These are phyloP conservation scores for Echinosphaeria canescens DNA, from an alignment of 2,329 filamentous ascomycete genomes.

Conservation along the genomic window DNA sequence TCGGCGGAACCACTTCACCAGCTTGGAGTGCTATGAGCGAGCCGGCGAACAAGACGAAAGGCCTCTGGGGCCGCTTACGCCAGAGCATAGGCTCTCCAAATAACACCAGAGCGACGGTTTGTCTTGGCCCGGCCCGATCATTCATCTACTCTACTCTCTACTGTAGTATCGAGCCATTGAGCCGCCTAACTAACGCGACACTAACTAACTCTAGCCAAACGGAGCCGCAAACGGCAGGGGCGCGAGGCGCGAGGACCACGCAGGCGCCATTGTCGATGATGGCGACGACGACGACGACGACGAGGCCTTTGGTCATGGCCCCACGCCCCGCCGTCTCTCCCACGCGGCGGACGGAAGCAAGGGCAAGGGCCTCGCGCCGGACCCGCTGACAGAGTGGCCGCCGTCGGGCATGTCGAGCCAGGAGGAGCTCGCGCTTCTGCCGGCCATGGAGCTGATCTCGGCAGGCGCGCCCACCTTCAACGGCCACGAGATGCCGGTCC, in stretches of 20 bases:
- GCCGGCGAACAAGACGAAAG: no score
- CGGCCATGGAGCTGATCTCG: constrained; percentile 34
- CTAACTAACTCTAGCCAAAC: constrained; percentile 2
- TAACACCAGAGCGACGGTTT: no score
- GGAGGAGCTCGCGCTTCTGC: constrained; percentile 27
- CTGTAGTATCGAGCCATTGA: no score
- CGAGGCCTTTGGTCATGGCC: constrained; percentile 1
- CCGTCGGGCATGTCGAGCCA: constrained; percentile 23
- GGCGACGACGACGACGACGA: constrained; percentile 1
- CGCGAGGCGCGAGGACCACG: no score
- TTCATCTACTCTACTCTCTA: no score
- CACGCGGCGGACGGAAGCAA: constrained; percentile 17
- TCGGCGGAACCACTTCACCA: no score
- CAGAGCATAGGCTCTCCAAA: no score
- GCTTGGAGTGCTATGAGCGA: no score
- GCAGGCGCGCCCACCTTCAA: constrained; percentile 32
- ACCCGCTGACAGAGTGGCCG: constrained; percentile 31
- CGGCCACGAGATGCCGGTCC: constrained; percentile 28
- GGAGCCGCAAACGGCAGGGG: constrained; percentile 3
- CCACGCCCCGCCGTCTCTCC: constrained; percentile 17
- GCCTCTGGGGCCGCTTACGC: no score
- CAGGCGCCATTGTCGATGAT: no score
- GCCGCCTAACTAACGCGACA: constrained; percentile 8
- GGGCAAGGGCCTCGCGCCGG: constrained; percentile 16
- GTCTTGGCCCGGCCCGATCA: no score